Base-by-base conservation (phyloP, 73 alveolate species). In the Paramecium tetraurelia region DNA sequence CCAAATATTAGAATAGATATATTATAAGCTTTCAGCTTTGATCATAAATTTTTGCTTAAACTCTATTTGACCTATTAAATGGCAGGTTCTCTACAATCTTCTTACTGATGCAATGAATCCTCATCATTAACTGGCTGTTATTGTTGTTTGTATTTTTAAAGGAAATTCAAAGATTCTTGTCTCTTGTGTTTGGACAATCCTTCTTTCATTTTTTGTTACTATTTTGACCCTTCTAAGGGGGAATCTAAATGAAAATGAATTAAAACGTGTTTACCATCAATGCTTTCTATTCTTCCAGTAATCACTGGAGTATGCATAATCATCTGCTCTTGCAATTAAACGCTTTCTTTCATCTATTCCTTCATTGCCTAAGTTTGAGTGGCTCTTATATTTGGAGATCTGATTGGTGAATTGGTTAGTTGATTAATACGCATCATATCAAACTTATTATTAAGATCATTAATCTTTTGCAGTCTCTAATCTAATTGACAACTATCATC, bases 301-400 rank as follows among this genome's bases (percentile, higher is more conserved):
- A 80, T 80, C 1, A 80, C 57, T 41, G 90, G 90, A 44, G 90
- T 80, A 80, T 80, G 90, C 90, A 80, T 80, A 22, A 80, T 46
- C 27, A 80, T 80, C 24, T 80, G 46, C 20, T 80, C 90, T 24
- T 80, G 14, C 27, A 31, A 44, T 38, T 46, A 16, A 14, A 44
- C 72, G 20, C 43, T 44, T 43, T 31, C 75, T 1, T 80, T 27
- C 87, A 38, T 75, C 10, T 41, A 22, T 18, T 41, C 90, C 16
- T 80, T 80, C 90, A 80, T 80, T 4, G 46, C 76, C 18, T 21
- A 43, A 14, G 90, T 80, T 46, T 80, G 27, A 3, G 90, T 80
- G 1, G 90, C 90, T 35, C 75, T 80, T 18, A 80, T 80, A 48
- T 80, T 80, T 22, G 90, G 90, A 2, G 90, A 80, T 48, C 31